Conservation (phyloP, 2,329 filamentous ascomycete genomes). For the Cordyceps tenuipes region DNA sequence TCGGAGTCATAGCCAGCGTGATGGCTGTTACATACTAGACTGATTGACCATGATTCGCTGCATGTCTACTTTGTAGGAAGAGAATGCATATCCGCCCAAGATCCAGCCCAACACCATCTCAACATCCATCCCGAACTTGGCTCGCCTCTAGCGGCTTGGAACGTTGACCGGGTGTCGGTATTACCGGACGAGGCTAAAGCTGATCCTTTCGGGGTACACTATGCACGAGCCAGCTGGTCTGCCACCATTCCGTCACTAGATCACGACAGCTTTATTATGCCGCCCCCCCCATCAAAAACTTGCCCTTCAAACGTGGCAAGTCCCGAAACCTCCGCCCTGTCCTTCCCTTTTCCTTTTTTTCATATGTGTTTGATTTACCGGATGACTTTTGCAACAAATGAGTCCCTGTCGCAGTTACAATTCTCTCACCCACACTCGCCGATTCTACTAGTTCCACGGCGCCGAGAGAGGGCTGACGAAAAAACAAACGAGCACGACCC, state of each 20-base stretch:
- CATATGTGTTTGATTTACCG: not conserved
- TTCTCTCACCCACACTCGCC: no score
- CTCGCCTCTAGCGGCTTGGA: no score
- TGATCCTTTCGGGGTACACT: not conserved
- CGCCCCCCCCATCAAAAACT: not conserved
- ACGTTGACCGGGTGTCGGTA: not conserved
- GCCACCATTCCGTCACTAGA: slow-evolving; percentile 5
- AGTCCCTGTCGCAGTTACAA: no score
- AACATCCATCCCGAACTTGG: no score
- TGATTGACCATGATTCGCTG: no score
- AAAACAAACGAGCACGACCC: no score
- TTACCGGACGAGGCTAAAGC: not conserved
- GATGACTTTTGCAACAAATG: not conserved
- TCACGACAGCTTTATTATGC: not conserved
- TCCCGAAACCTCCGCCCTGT: not conserved
- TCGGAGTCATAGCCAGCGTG: no score
- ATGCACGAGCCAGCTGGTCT: not conserved
- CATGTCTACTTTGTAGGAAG: no score
- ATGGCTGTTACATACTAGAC: no score
- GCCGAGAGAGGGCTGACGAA: not conserved
- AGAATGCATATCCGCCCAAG: no score
- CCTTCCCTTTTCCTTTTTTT: not conserved
- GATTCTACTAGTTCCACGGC: not conserved
- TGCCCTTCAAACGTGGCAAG: not conserved
- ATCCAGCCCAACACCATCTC: no score